These are phyloP conservation scores for Vanilla planifolia DNA, from an alignment of 106 monocot genomes.

Conservation along the genomic window DNA sequence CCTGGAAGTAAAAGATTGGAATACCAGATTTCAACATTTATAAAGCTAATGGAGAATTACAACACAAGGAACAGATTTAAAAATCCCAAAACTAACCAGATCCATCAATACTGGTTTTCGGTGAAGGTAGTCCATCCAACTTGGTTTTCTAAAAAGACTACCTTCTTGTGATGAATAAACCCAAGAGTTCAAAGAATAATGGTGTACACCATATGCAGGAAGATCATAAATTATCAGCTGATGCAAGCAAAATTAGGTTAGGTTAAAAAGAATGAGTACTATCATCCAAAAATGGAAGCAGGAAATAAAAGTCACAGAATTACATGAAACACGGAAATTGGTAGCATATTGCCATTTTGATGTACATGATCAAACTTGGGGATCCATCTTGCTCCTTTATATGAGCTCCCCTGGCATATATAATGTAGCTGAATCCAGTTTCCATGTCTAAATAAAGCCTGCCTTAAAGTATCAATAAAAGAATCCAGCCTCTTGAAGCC, in stretches of 20 bases:
- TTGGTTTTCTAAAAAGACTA: conserved; percentile 34
- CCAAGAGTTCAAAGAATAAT: conserved; percentile 56
- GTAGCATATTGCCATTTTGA: conserved; percentile 25
- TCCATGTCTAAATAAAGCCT: conserved; percentile 20
- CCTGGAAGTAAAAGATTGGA: conserved; percentile 22
- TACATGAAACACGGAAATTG: conserved; percentile 48
- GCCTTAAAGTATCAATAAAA: conserved; percentile 17
- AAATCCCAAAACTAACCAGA: conserved; percentile 43
- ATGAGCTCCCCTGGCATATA: conserved; percentile 5
- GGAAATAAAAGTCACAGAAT: conserved; percentile 26
- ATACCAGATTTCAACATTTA: background rate
- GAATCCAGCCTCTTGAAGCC: conserved; percentile 26
- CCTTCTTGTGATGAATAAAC: conserved; percentile 20
- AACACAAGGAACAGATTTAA: background rate
- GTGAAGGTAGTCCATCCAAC: conserved; percentile 50
- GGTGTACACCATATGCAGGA: conserved; percentile 47
- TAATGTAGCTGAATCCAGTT: conserved; percentile 47
- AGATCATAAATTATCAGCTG: conserved; percentile 67
- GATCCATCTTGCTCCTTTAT: conserved; percentile 24
- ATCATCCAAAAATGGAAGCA: conserved; percentile 1
- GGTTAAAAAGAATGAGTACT: background rate
- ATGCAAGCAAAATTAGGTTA: conserved; percentile 14
- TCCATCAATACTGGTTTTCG: conserved; percentile 27
- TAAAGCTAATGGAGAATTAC: background rate
- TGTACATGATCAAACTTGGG: conserved; percentile 65